Base-by-base conservation (phyloP, 108 stramenopile species). In the Nannochloropsis salina region DNA sequence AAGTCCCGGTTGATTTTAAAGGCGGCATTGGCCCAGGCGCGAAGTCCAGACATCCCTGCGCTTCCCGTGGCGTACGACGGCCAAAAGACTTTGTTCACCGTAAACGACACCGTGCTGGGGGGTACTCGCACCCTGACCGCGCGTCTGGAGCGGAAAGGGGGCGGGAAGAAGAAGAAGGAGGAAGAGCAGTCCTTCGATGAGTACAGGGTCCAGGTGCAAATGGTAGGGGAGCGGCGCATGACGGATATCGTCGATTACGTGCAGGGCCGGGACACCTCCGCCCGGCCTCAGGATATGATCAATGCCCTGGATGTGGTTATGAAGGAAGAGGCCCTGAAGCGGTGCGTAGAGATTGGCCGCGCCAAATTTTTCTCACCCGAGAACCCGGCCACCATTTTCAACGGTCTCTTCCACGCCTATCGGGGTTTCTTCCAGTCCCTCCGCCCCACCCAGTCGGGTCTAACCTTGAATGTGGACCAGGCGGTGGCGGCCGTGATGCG, bases 341-440 rank as follows among this genome's bases (percentile, higher is more conserved):
- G 9, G 31, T 41, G 12, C 41, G 11, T n/a, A 31, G 45, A 41
- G 20, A 84, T 44, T 80, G 84, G 41, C 9, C 43, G 8, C 21
- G 44, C 44, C 12, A 44, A 6, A 81, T 42, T 45, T 0, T 22
- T 43, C 20, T n/a, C 42, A 1, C 9, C 82, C 82, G 20, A 2
- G 40, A 40, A 21, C 20, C 47, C 61, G 9, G n/a, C 1, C 82
- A 42, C 41, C 5, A 42, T 44, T 42, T 86, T 2, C n/a, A 8
- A 22, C 45, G n/a, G 42, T 11, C 85, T 43, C 80, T 22, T 45
- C 80, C 83, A 40, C 20, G 61, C 61, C 61, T 74, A 74, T 3
- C 61, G 61, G 21, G 89, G 89, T 21, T 89, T 84, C 81, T 86
- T 86, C 86, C 89, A 89, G 86, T 86, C 86, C 9, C 84, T 89